Conservation (phyloP, 2,329 filamentous ascomycete genomes). For the Monilinia fructigena region DNA sequence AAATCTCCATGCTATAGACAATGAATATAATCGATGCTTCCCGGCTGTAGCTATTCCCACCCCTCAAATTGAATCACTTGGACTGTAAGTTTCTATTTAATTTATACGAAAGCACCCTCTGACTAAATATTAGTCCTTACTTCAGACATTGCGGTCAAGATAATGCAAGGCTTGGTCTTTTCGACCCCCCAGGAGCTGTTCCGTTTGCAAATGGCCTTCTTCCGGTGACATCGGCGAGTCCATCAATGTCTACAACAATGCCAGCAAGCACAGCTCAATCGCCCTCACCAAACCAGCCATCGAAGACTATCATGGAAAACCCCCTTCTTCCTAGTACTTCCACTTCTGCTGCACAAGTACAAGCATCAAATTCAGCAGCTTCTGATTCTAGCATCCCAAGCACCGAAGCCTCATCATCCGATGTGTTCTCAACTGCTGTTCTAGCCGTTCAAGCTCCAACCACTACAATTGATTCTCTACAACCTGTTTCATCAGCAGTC, state of each 20-base stretch:
- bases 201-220: conserved; percentile 38
- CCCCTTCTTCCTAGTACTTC: not conserved
- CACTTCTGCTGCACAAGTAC: conserved; percentile 6
- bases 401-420: not conserved
- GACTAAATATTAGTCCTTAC: conserved; percentile 24
- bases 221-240: conserved; percentile 31
- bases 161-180: conserved; percentile 43
- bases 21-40: conserved; percentile 29
- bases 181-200: conserved; percentile 45
- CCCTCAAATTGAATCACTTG: conserved; percentile 26
- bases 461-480: conserved; percentile 4
- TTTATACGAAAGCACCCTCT: too few relatives aligned
- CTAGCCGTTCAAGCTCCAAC: not conserved
- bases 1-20: conserved; percentile 24
- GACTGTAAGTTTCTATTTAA: conserved; percentile 25
- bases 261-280: conserved; percentile 28
- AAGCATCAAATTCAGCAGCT: not conserved
- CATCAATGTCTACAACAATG: conserved; percentile 25
- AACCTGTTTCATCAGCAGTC: not conserved
- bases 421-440: conserved; percentile 3
- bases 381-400: not conserved
- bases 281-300: conserved; percentile 24
- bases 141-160: conserved; percentile 43
- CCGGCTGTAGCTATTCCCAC: conserved; percentile 29
- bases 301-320: conserved; percentile 18